These are phyloP conservation scores for Dictyostelium capitatum DNA, from an alignment of 78 protist species.

Conservation along the genomic window DNA sequence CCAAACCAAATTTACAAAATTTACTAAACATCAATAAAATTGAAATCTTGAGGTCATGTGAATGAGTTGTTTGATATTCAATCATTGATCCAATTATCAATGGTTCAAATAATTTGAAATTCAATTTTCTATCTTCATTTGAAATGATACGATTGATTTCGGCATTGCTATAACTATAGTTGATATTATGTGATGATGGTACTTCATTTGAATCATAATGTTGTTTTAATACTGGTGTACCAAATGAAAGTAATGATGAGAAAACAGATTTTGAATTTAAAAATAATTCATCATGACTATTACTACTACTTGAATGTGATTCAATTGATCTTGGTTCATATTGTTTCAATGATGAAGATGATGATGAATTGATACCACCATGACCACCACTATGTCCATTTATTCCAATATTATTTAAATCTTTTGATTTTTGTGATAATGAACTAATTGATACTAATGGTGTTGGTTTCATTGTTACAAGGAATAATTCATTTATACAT, in stretches of 20 bases:
- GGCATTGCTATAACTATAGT: slow-evolving; percentile 39
- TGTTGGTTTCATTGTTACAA: slow-evolving; percentile 70
- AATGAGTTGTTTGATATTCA: slow-evolving; percentile 55
- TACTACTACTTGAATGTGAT: slow-evolving; percentile 4
- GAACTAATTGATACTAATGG: slow-evolving; percentile 60
- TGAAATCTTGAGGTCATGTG: slow-evolving; percentile 15
- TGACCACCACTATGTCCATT: neutral
- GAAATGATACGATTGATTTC: slow-evolving; percentile 53
- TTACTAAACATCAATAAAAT: slow-evolving; percentile 49
- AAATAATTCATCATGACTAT: slow-evolving; percentile 53
- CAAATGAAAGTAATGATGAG: slow-evolving; percentile 23
- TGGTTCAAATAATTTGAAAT: slow-evolving; percentile 49
- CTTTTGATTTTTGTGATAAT: slow-evolving; percentile 4
- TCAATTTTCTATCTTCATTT: slow-evolving; percentile 21
- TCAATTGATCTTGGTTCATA: slow-evolving; percentile 57
- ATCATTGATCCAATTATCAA: slow-evolving; percentile 30
- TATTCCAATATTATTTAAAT: slow-evolving; percentile 6
- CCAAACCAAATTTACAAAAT: slow-evolving; percentile 65
- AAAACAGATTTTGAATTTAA: slow-evolving; percentile 39
- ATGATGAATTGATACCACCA: neutral
- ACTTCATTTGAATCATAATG: slow-evolving; percentile 26
- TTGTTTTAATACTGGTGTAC: slow-evolving; percentile 19
- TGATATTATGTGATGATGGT: slow-evolving; percentile 38
- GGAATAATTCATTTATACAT: slow-evolving; percentile 67
- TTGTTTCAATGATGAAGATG: neutral